phyloP scores from a whole-genome alignment of 225 moss, liverwort and hornwort genomes.

The Physcomitrellopsis africana region DNA sequence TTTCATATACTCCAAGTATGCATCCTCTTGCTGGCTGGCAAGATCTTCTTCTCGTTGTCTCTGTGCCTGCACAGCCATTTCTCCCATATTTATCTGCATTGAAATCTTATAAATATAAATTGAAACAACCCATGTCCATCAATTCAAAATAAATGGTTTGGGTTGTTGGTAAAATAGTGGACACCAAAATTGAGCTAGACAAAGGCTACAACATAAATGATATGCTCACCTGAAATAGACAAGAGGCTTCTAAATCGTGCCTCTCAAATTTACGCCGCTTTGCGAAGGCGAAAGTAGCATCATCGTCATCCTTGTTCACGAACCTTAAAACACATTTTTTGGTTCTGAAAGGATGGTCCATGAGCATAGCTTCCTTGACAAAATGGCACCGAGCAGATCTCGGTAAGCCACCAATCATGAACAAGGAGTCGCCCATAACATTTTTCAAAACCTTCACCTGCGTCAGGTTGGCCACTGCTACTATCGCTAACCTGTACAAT shows the following conservation, averaged over 20 bases:
- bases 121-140: no score
- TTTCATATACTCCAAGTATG: constrained; percentile 6
- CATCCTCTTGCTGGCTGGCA: constrained; percentile 19
- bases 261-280: constrained; percentile 24
- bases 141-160: no score
- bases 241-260: not conserved
- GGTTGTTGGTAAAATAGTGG: no score
- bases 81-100: constrained; percentile 5
- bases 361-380: constrained; percentile 34
- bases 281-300: not conserved
- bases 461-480: no score
- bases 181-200: no score
- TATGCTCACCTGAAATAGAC: no score
- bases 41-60: constrained; percentile 24
- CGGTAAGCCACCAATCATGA: constrained; percentile 62
- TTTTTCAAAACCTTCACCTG: not conserved
- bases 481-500: no score
- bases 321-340: constrained; percentile 30
- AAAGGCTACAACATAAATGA: no score
- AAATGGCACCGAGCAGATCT: constrained; percentile 49
- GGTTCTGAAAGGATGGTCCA: constrained; percentile 55
- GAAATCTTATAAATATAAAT: no score
- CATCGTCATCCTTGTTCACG: constrained; percentile 31
- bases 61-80: constrained; percentile 3
- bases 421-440: constrained; percentile 47